A percentile compares a stretch with the other conserved stretches of the same genome.
These are phyloP conservation scores for Fusarium palustre DNA, from an alignment of 2,329 filamentous ascomycete genomes.

Conservation along the genomic window DNA sequence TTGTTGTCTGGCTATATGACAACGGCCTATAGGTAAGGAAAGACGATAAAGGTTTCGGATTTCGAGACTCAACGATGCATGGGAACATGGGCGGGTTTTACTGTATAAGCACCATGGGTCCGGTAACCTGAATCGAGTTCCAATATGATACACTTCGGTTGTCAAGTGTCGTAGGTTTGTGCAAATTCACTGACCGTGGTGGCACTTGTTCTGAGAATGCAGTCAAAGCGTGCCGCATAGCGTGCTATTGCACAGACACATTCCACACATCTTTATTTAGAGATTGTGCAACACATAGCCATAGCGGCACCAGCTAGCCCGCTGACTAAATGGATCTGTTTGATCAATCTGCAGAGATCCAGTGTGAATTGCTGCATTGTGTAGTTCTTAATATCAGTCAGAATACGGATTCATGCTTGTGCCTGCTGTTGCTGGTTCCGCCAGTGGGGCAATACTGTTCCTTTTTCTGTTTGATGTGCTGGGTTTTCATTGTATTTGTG, in stretches of 20 bases:
- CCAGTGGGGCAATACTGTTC: not conserved
- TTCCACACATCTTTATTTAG: slow-evolving; percentile 12
- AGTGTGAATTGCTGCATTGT: slow-evolving; percentile 19
- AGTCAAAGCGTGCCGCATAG: slow-evolving; percentile 15
- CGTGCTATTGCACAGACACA: slow-evolving; percentile 18
- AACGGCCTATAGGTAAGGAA: slow-evolving; percentile 3
- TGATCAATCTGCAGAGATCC: slow-evolving; percentile 21
- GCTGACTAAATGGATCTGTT: slow-evolving; percentile 8
- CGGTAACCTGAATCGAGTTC: slow-evolving; percentile 1
- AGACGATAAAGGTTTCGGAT: not conserved
- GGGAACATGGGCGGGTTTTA: slow-evolving; percentile 8
- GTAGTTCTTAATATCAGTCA: not conserved
- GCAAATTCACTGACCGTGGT: slow-evolving; percentile 3
- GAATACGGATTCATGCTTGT: not conserved
- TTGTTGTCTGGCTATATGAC: not conserved
- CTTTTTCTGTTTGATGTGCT: not conserved
- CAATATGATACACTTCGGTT: slow-evolving; percentile 7
- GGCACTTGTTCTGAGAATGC: not conserved
- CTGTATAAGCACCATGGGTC: slow-evolving; percentile 7
- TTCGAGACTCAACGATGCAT: slow-evolving; percentile 1
- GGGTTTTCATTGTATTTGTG: not conserved
- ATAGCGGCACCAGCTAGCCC: slow-evolving; percentile 14
- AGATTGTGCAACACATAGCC: slow-evolving; percentile 16
- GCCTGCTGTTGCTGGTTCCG: not conserved
- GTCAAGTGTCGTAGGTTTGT: slow-evolving; percentile 1